Evolutionary conservation across 2,329 filamentous ascomycete genomes (phyloP), one percentile per base, ranked within the genome.

Genomic region (Pseudofabraea citricarpa): DNA sequence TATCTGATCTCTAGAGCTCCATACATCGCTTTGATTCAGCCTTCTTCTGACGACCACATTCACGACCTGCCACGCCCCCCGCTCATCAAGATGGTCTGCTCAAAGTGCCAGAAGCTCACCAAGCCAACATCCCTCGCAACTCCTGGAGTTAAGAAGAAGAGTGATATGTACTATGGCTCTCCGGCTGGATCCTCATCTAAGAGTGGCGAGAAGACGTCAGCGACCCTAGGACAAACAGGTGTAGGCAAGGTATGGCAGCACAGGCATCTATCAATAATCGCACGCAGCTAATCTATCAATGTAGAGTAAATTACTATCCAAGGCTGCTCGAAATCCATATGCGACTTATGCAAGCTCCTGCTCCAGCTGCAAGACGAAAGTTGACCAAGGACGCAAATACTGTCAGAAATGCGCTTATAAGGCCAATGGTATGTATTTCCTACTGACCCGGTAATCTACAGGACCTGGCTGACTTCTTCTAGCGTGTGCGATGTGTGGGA

Each of bases 401-500:
- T 84, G 80, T 54, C 74, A 83, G 49, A 71, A 72, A 33, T 84
- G 80, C 58, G 78, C 80, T 10, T 84, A 82, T 61, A 73, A 76
- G 55, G 70, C 72, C 47, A 76, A 83, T 57, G 67, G 79, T 81
- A 61, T 50, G 72, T 62, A 4, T 15, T 15, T 6, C n/a, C 26
- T 20, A 12, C 8, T 27, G 9, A 9, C 12, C 12, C 18, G 7
- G 27, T 10, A 31, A 26, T 23, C 21, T 8, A 20, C 8, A 29
- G 18, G 8, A 19, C 12, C 40, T 20, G 32, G 41, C 47, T 54
- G 32, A 59, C 44, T 4, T 13, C 31, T 26, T 23, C 29, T 46
- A 82, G 79, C 73, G 3, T 84, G 80, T 56, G 69, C 78, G 15
- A 79, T 82, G 64, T 84, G 80, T 54, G 80, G 80, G 29, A 83